Evolutionary conservation across 345 rosid species (phyloP).

Genomic region (Eucalyptus sp.): DNA sequence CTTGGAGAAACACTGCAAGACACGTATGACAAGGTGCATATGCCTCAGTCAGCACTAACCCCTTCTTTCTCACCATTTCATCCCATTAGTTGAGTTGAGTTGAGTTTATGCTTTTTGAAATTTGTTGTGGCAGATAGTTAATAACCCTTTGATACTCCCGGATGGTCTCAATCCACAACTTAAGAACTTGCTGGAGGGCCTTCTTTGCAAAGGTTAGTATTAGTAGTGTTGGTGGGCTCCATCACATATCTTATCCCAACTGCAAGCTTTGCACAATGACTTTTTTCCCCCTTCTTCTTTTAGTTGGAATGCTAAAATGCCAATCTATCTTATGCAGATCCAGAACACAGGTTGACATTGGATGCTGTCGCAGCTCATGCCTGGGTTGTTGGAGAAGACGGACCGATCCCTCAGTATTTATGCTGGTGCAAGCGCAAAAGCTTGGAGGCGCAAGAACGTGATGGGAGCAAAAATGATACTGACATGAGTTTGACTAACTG

Average conservation of each 20-base stretch:
- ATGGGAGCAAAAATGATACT: slow-evolving; percentile 4
- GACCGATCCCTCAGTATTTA: slow-evolving; percentile 43
- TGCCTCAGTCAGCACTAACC: background rate
- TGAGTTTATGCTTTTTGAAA: background rate
- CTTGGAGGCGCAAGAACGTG: slow-evolving; percentile 9
- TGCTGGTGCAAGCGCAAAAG: slow-evolving; percentile 83
- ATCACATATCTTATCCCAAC: background rate
- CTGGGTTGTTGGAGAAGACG: slow-evolving; percentile 72
- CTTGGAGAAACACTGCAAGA: slow-evolving; percentile 94
- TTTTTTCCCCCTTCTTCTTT: background rate
- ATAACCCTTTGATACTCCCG: slow-evolving; percentile 57
- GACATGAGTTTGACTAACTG: background rate
- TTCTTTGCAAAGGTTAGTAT: slow-evolving; percentile 80
- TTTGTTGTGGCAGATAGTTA: slow-evolving; percentile 53
- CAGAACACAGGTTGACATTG: slow-evolving; percentile 59
- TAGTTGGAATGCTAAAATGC: background rate
- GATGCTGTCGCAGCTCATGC: slow-evolving; percentile 55
- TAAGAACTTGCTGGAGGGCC: slow-evolving; percentile 65
- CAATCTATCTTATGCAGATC: slow-evolving; percentile 36
- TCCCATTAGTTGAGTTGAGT: background rate
- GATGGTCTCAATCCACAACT: slow-evolving; percentile 56
- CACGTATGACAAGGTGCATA: slow-evolving; percentile 82
- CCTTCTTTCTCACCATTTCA: background rate
- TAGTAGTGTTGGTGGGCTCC: background rate
- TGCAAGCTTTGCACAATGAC: background rate